Evolutionary conservation across 2,329 filamentous ascomycete genomes (phyloP).

Genomic region (Elsinoe australis): DNA sequence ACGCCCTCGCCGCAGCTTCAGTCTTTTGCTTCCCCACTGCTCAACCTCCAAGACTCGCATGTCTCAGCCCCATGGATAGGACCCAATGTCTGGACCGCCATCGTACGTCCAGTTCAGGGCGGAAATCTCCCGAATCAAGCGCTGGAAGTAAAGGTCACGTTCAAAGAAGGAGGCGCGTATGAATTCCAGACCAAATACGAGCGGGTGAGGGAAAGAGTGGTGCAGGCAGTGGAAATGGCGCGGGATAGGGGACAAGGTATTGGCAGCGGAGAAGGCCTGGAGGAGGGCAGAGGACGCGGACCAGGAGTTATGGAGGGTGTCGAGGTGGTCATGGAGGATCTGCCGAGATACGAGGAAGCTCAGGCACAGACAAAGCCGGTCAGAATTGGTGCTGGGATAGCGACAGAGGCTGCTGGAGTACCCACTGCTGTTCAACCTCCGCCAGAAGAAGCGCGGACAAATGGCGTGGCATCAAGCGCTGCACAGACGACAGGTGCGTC

Average conservation of each 20-base stretch:
- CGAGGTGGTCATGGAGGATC: slow-evolving; percentile 63
- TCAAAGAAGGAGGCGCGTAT: slow-evolving; percentile 91
- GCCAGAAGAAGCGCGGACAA: slow-evolving; percentile 21
- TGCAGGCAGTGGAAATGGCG: slow-evolving; percentile 70
- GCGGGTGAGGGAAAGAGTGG: slow-evolving; percentile 71
- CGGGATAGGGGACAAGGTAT: slow-evolving; percentile 52
- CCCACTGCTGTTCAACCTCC: background rate
- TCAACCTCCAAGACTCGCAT: slow-evolving; percentile 79
- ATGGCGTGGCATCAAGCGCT: slow-evolving; percentile 18
- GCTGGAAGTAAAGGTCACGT: slow-evolving; percentile 75
- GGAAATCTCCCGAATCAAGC: slow-evolving; percentile 70
- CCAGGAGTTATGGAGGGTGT: slow-evolving; percentile 41
- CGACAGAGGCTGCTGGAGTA: too few species aligned
- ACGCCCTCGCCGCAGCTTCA: slow-evolving; percentile 61
- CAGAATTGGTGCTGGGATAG: too few species aligned
- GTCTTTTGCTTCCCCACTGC: slow-evolving; percentile 81
- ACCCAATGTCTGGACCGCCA: slow-evolving; percentile 78
- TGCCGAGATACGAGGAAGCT: slow-evolving; percentile 75
- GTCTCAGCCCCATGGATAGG: slow-evolving; percentile 87
- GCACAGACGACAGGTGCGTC: slow-evolving; percentile 21
- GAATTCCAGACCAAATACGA: slow-evolving; percentile 82
- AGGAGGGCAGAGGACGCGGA: slow-evolving; percentile 30
- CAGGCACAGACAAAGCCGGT: slow-evolving; percentile 23
- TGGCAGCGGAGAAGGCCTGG: slow-evolving; percentile 32
- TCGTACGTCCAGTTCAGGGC: slow-evolving; percentile 70